Conservation (phyloP, 164 flowering plant genomes). For the Chloranthus sessilifolius region DNA sequence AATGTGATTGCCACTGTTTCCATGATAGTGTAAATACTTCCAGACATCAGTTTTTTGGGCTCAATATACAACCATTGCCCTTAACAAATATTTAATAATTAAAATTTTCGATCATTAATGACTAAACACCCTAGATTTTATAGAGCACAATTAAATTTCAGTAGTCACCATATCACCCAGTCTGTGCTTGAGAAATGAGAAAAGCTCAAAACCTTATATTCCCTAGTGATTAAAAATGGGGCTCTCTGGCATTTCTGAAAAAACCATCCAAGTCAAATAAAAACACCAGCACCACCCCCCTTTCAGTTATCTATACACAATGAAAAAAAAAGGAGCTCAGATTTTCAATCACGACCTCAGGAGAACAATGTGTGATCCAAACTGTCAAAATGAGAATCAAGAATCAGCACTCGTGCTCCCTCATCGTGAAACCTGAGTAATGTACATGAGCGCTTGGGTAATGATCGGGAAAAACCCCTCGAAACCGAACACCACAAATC, state of each 20-base stretch:
- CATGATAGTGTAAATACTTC: too few species aligned
- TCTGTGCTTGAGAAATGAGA: background rate
- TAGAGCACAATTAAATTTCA: too few species aligned
- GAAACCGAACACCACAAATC: constrained; percentile 10
- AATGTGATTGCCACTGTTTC: too few species aligned
- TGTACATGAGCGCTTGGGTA: constrained; percentile 31
- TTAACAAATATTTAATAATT: too few species aligned
- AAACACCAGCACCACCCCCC: background rate
- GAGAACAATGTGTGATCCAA: background rate
- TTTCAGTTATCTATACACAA: background rate
- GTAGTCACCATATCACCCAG: too few species aligned
- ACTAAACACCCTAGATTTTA: too few species aligned
- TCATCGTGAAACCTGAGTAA: constrained; percentile 11
- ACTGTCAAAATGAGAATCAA: background rate
- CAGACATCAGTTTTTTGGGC: too few species aligned
- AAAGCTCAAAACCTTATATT: background rate
- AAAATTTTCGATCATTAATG: too few species aligned
- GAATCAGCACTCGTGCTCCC: constrained; percentile 1
- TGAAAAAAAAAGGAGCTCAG: background rate
- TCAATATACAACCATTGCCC: too few species aligned
- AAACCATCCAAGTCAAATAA: background rate
- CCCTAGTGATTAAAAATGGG: background rate
- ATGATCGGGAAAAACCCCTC: constrained; percentile 36
- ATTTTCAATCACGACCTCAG: background rate
- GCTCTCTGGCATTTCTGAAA: background rate